phyloP scores from a whole-genome alignment of 192 early-diverging fungal species.

The Coemansia sp. region DNA sequence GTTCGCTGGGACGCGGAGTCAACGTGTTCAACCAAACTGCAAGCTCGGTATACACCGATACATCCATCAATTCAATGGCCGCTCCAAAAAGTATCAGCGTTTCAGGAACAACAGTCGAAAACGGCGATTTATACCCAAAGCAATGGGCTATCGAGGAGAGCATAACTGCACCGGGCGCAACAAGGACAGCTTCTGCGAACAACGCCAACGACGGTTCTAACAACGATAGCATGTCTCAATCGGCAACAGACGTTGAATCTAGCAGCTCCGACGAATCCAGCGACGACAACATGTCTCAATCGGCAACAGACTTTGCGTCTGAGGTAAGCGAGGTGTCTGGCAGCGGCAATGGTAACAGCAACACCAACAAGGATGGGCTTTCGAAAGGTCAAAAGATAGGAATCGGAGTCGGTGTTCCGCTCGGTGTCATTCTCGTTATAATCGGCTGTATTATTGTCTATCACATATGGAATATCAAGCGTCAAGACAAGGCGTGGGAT shows the following conservation, averaged over 20 bases:
- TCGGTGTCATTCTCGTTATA: not conserved
- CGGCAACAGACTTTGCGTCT: not conserved
- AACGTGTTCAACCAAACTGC: not conserved
- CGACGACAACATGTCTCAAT: not conserved
- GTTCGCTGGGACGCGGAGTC: not conserved
- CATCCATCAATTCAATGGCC: not conserved
- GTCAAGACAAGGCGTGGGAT: conserved; percentile 15
- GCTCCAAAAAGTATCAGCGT: not conserved
- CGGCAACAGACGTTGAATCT: not conserved
- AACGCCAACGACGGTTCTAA: not conserved
- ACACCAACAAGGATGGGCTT: no score
- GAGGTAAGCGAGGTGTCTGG: no score
- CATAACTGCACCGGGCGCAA: not conserved
- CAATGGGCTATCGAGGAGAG: not conserved
- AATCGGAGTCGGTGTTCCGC: conserved; percentile 4
- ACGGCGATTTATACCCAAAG: conserved; percentile 4
- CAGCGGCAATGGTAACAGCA: not conserved
- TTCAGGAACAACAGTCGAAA: not conserved
- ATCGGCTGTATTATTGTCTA: not conserved
- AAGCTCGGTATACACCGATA: not conserved
- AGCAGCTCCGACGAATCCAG: not conserved
- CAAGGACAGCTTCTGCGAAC: not conserved
- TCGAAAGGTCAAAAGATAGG: conserved; percentile 4
- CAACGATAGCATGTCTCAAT: not conserved
- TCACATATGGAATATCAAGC: conserved; percentile 2